Evolutionary conservation across 495 filamentous ascomycete genomes (phyloP), one percentile per base, ranked within the genome.

Genomic region (Penicillium ochrochloron): DNA sequence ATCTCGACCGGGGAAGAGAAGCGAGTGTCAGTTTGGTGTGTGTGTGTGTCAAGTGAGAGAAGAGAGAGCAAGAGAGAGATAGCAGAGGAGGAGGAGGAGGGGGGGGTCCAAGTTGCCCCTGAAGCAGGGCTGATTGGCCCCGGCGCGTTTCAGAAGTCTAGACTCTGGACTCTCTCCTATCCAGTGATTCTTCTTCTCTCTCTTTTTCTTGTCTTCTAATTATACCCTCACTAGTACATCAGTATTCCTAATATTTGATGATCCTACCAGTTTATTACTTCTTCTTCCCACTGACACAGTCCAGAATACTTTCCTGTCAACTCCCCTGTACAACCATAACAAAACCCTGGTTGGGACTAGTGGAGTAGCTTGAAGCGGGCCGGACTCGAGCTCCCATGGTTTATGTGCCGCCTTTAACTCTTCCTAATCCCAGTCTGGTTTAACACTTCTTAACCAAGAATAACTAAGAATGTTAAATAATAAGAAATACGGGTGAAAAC

Each of bases 81-180:
- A 27, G 25, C 25, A 27, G 25, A 27, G 25, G 25, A 27, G 25
- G n/a, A n/a, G 55, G 17, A 17, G 5, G 35, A 17, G 37, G 34
- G n/a, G 39, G n/a, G 56, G 21, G 17, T 37, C 19, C 29, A 41
- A 39, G 50, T 55, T 56, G 31, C 66, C 66, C 66, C 66, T 68
- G 61, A 66, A 46, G 52, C 31, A 52, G 41, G 52, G 31, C 19
- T 65, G 66, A 68, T 68, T 68, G 66, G 66, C 17, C 50, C 62
- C 37, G 31, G 52, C 62, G n/a, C 59, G 66, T 68, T 68, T 68
- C 66, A 68, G 62, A 64, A 64, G 58, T 68, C 66, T 60, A 68
- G 66, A 68, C 66, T 60, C 21, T 27, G 25, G 25, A 27, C 25
- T 27, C 25, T 4, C 10, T 25, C 44, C 21, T 12, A 15, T 42